Evolutionary conservation across 176 grass and related monocot genomes (phyloP), one percentile per base, ranked within the genome.

Genomic region (Carex myosuroides): DNA sequence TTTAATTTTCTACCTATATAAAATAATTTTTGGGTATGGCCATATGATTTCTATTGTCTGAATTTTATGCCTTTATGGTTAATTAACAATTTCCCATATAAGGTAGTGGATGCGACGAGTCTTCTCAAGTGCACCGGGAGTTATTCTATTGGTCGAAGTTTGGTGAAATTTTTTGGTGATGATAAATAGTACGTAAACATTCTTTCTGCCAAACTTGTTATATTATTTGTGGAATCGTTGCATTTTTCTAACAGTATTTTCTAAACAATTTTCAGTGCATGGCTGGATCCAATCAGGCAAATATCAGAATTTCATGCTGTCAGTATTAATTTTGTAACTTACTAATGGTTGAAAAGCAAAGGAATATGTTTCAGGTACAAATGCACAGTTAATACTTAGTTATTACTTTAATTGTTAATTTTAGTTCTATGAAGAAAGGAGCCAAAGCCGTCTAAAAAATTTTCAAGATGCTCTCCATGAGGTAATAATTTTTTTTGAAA

Each of bases 401-500:
- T 11, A 33, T 56, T 33, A 39, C 65, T 13, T 82, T 73, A 33
- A 79, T 32, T 32, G 24, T 58, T 79, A 33, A 48, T 48, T 46
- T 68, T 62, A 89, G 88, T 89, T 75, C 60, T 89, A 83, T 54
- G 84, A 86, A 86, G 88, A 89, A 86, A 86, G 88, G 79, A 76
- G 84, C 57, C 80, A 70, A 82, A 86, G 71, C 58, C 83, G 32
- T 66, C 74, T 66, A 46, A 62, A 85, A 83, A 17, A 62, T 32
- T 89, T 89, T 70, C 88, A 85, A 89, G 88, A 89, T 14, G 88
- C 88, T 86, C 83, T 89, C 56, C 81, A 86, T 26, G 75, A 89
- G 88, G 88, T 89, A 66, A 72, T 66, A 62, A 12, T 12, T 41
- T 57, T 6, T 70, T 16, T 22, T 4, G 57, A 13, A 39, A 42